Percentiles rank a stretch among this genome's conserved stretches.
Conservation (phyloP, 257 asterid species). For the Rubia yunnanensis region DNA sequence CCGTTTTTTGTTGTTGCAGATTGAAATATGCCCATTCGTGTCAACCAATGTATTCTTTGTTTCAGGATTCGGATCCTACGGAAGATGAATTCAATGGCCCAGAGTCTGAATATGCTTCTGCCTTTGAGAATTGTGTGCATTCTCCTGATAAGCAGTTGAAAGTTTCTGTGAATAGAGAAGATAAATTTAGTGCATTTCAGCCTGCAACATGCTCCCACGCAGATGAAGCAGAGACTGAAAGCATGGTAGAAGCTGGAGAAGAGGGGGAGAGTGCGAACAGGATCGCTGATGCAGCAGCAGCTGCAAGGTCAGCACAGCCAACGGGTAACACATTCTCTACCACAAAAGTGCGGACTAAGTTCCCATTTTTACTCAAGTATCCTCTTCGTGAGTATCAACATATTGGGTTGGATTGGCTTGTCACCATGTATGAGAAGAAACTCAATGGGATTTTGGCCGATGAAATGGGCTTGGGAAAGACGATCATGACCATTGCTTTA, state of each 20-base stretch:
- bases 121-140: constrained; percentile 45
- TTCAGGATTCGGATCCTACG: constrained; percentile 45
- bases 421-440: constrained; percentile 97
- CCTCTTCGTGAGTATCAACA: constrained; percentile 98
- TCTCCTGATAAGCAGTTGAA: constrained; percentile 33
- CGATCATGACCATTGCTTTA: constrained; percentile 95
- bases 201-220: constrained; percentile 24
- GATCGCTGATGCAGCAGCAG: constrained; percentile 99
- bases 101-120: constrained; percentile 40
- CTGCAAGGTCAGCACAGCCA: constrained; percentile 98
- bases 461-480: constrained; percentile 99
- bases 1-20: constrained; percentile 13
- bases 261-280: constrained; percentile 52
- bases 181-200: constrained; percentile 32
- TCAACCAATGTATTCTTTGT: constrained; percentile 6
- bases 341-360: constrained; percentile 90
- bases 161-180: constrained; percentile 17
- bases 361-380: constrained; percentile 93
- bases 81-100: constrained; percentile 37
- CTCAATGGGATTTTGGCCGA: constrained; percentile 98
- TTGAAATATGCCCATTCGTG: constrained; percentile 18
- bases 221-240: constrained; percentile 45
- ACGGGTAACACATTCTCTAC: constrained; percentile 97
- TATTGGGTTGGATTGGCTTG: constrained; percentile 99
- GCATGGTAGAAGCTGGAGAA: constrained; percentile 42